Evolutionary conservation across 305 asterid genomes (phyloP).

Genomic region (Ajuga reptans): DNA sequence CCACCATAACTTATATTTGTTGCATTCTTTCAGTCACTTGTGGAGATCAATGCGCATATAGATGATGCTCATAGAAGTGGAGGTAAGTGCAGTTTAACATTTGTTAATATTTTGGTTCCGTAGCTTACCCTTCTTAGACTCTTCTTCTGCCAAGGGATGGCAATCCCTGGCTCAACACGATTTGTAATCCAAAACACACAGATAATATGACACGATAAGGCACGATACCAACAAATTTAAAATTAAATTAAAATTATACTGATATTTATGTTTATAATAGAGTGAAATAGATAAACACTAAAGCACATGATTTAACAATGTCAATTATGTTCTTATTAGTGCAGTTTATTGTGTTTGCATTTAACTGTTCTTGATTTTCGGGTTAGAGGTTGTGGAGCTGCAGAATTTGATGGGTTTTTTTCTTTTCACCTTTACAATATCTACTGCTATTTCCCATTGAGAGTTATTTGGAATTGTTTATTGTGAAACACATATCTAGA

Average conservation of each 20-base stretch:
- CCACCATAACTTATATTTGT: conserved; percentile 25
- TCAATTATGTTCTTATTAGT: not conserved
- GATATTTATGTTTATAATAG: no score
- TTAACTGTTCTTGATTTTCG: conserved; percentile 2
- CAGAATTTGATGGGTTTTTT: conserved; percentile 11
- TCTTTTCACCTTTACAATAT: conserved; percentile 5
- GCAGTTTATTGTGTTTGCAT: not conserved
- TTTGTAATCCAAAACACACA: no score
- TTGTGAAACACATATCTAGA: conserved; percentile 2
- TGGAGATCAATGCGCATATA: conserved; percentile 67
- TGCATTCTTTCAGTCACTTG: conserved; percentile 62
- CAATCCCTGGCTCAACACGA: no score
- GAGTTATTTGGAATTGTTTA: conserved; percentile 17
- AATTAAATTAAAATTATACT: no score
- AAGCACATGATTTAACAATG: no score
- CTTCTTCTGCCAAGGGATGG: not conserved
- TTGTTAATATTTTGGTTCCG: conserved; percentile 16
- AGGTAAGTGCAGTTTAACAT: conserved; percentile 43
- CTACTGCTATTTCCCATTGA: not conserved
- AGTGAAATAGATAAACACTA: no score
- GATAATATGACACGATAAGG: no score
- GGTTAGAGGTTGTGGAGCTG: conserved; percentile 12
- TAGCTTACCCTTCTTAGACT: conserved; percentile 13
- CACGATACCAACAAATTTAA: no score
- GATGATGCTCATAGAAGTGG: conserved; percentile 73